Percentiles rank a stretch among this genome's conserved stretches.
Evolutionary conservation across 2,329 filamentous ascomycete species (phyloP).

Genomic region (Whalleya microplaca): DNA sequence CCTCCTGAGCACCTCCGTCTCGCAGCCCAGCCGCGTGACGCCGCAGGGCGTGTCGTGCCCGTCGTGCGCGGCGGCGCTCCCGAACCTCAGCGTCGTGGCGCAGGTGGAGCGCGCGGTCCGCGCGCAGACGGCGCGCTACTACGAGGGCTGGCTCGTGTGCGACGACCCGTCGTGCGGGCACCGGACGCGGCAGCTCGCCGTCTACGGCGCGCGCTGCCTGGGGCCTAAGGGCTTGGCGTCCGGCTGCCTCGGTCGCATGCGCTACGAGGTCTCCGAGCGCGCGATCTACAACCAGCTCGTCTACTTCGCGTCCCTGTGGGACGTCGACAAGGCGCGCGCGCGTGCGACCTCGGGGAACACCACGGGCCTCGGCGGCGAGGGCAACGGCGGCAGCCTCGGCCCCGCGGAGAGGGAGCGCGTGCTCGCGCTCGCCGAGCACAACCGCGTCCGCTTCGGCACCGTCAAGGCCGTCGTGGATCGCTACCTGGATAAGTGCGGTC

Average conservation of each 20-base stretch:
- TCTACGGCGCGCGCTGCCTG: constrained; percentile 88
- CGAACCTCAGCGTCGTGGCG: constrained; percentile 75
- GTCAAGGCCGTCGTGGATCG: constrained; percentile 77
- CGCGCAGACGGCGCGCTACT: constrained; percentile 78
- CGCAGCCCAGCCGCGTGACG: constrained; percentile 56
- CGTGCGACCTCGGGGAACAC: constrained; percentile 50
- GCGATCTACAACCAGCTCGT: constrained; percentile 93
- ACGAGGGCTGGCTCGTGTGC: constrained; percentile 89
- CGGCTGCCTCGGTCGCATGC: constrained; percentile 86
- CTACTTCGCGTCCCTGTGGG: constrained; percentile 84
- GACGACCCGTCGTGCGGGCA: constrained; percentile 86
- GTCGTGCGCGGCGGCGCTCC: constrained; percentile 66
- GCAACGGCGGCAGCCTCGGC: constrained; percentile 41
- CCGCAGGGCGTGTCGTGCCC: constrained; percentile 77
- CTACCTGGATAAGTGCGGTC: constrained; percentile 86
- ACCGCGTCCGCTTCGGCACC: constrained; percentile 76
- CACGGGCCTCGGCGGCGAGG: constrained; percentile 40
- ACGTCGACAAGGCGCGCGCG: constrained; percentile 78
- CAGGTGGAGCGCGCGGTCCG: constrained; percentile 88
- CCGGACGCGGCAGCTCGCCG: constrained; percentile 87
- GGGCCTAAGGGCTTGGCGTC: constrained; percentile 83
- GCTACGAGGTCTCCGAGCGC: constrained; percentile 85
- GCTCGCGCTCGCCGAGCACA: constrained; percentile 76
- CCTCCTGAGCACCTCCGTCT: constrained; percentile 59
- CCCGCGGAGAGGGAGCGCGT: constrained; percentile 67